A percentile compares a stretch with the other conserved stretches of the same genome.
phyloP scores from a whole-genome alignment of 495 filamentous ascomycete genomes.

The Penicillium canescens region DNA sequence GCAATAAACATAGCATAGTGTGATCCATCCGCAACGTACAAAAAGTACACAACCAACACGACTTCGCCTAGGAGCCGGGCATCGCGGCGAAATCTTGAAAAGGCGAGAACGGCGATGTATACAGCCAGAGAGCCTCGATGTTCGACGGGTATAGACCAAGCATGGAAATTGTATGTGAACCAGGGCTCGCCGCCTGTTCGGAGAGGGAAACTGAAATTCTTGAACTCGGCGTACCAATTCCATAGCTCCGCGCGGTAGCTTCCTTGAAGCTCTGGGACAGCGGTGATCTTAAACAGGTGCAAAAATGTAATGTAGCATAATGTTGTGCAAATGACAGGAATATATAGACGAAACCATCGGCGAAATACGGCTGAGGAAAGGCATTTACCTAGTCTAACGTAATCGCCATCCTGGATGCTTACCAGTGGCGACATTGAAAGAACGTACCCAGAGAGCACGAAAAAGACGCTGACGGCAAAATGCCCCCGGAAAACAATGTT shows the following conservation, averaged over 20 bases:
- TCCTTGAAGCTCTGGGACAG: slow-evolving; percentile 30
- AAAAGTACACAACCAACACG: slow-evolving; percentile 30
- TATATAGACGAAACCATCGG: slow-evolving; percentile 45
- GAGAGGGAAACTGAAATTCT: slow-evolving; percentile 60
- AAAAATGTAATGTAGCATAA: slow-evolving; percentile 50
- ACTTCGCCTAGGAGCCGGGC: slow-evolving; percentile 43
- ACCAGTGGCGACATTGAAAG: slow-evolving; percentile 51
- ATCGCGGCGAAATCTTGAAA: slow-evolving; percentile 34
- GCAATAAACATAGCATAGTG: slow-evolving; percentile 47
- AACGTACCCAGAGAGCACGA: slow-evolving; percentile 60
- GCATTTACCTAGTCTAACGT: slow-evolving; percentile 27
- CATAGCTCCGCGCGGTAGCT: slow-evolving; percentile 47
- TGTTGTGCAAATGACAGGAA: slow-evolving; percentile 47
- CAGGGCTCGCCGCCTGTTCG: slow-evolving; percentile 46
- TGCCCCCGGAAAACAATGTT: slow-evolving; percentile 49
- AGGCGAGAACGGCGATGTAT: slow-evolving; percentile 38
- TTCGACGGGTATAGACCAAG: slow-evolving; percentile 55
- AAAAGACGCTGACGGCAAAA: slow-evolving; percentile 58
- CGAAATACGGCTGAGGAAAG: slow-evolving; percentile 46
- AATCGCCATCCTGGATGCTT: slow-evolving; percentile 49
- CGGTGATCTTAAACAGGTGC: slow-evolving; percentile 49
- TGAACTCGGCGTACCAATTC: slow-evolving; percentile 59
- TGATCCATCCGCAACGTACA: slow-evolving; percentile 41
- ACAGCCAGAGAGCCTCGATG: slow-evolving; percentile 49
- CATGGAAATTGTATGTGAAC: slow-evolving; percentile 46